These are phyloP conservation scores for Cladosporium sp. DNA, from an alignment of 2,329 filamentous ascomycete genomes.

Conservation along the genomic window DNA sequence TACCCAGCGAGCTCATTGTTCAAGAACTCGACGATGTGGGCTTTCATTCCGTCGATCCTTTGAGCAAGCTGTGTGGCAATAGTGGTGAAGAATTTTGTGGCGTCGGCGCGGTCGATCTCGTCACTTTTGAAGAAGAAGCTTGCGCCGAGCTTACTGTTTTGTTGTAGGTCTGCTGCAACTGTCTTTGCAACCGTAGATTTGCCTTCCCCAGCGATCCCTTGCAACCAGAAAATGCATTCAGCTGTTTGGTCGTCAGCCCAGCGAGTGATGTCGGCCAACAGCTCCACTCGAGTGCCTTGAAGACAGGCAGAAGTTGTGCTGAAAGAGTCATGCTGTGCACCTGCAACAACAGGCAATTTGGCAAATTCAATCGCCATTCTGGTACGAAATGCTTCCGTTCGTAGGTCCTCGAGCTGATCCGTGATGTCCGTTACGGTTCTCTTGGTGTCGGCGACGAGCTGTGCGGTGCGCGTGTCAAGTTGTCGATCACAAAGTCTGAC, in stretches of 20 bases:
- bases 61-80: conserved; percentile 21
- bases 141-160: conserved; percentile 20
- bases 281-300: background rate
- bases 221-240: conserved; percentile 34
- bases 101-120: conserved; percentile 20
- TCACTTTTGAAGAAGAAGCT: conserved; percentile 29
- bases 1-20: conserved; percentile 10
- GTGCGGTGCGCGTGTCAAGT: background rate
- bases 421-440: background rate
- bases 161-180: conserved; percentile 26
- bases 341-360: background rate
- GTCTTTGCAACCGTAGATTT: conserved; percentile 38
- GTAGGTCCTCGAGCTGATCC: background rate
- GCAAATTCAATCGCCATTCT: background rate
- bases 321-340: background rate
- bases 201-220: conserved; percentile 35
- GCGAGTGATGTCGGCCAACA: background rate
- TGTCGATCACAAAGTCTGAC: background rate
- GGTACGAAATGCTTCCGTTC: background rate
- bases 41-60: conserved; percentile 1
- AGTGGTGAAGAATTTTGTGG: conserved; percentile 20
- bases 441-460: background rate
- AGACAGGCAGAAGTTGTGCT: background rate
- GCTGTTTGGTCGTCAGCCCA: background rate
- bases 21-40: conserved; percentile 3